Evolutionary conservation across 306 rosid species (phyloP).

Genomic region (Geum urbanum): DNA sequence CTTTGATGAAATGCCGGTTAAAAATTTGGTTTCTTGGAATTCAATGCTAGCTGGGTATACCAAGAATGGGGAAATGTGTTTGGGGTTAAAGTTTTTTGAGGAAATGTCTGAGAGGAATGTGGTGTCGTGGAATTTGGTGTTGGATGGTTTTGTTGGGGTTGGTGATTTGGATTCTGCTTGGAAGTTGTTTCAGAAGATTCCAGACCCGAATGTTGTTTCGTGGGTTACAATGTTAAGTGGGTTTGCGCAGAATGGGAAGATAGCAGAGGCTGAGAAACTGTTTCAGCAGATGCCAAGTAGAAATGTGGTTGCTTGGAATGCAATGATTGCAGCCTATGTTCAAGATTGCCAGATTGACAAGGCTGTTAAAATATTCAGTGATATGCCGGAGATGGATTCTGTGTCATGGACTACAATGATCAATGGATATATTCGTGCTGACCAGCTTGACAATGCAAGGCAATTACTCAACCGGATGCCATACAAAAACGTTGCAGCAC

Average conservation of each 20-base stretch:
- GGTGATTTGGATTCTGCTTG: constrained; percentile 70
- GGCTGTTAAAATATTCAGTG: constrained; percentile 50
- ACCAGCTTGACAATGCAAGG: constrained; percentile 63
- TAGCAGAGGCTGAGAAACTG: constrained; percentile 52
- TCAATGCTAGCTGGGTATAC: constrained; percentile 73
- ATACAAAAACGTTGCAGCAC: constrained; percentile 58
- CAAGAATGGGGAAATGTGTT: constrained; percentile 58
- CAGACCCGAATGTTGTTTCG: constrained; percentile 50
- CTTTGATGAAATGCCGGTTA: constrained; percentile 61
- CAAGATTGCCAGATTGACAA: constrained; percentile 55
- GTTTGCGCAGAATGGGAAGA: constrained; percentile 52
- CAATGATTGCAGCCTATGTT: constrained; percentile 73
- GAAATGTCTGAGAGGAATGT: constrained; percentile 57
- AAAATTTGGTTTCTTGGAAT: constrained; percentile 71
- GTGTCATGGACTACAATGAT: constrained; percentile 87
- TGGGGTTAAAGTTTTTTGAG: constrained; percentile 52
- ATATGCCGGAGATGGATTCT: constrained; percentile 61
- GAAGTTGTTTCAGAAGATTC: constrained; percentile 55
- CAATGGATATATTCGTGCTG: constrained; percentile 55
- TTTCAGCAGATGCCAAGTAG: constrained; percentile 60
- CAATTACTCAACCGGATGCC: constrained; percentile 59
- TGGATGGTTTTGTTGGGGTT: constrained; percentile 56
- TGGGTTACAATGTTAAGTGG: constrained; percentile 75
- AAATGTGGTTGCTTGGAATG: constrained; percentile 86
- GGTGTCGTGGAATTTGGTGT: constrained; percentile 77